Conservation (phyloP, 352 stramenopile species). For the Phytopythium boreale region DNA sequence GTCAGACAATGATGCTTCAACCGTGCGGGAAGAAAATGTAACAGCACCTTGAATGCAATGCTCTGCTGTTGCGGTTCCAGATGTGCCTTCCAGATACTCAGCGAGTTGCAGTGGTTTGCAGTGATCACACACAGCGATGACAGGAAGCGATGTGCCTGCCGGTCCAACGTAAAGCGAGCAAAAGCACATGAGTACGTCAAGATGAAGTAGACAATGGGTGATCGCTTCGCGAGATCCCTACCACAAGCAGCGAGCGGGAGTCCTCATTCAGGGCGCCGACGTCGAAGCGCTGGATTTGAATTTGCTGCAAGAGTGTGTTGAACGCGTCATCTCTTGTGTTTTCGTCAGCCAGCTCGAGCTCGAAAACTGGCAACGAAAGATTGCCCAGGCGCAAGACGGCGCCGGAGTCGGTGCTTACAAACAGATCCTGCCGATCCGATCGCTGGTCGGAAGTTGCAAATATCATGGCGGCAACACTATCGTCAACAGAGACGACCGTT, state of each 20-base stretch:
- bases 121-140: not conserved
- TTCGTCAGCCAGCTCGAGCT: not conserved
- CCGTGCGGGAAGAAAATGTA: not conserved
- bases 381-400: not conserved
- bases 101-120: not conserved
- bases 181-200: not conserved
- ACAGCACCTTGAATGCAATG: not conserved
- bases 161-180: not conserved
- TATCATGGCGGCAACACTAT: not conserved
- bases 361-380: not conserved
- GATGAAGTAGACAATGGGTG: not conserved
- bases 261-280: not conserved
- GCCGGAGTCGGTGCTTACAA: not conserved
- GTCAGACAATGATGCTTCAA: not conserved
- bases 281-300: conserved; percentile 2
- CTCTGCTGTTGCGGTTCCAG: not conserved
- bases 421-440: not conserved
- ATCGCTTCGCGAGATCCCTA: not conserved
- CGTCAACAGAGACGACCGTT: not conserved
- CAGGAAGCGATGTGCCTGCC: not conserved
- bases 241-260: not conserved
- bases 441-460: not conserved
- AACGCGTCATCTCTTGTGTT: not conserved
- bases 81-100: not conserved
- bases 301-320: not conserved